Base-by-base conservation (phyloP, 2,329 filamentous ascomycete species). In the Periconia macrospinosa region DNA sequence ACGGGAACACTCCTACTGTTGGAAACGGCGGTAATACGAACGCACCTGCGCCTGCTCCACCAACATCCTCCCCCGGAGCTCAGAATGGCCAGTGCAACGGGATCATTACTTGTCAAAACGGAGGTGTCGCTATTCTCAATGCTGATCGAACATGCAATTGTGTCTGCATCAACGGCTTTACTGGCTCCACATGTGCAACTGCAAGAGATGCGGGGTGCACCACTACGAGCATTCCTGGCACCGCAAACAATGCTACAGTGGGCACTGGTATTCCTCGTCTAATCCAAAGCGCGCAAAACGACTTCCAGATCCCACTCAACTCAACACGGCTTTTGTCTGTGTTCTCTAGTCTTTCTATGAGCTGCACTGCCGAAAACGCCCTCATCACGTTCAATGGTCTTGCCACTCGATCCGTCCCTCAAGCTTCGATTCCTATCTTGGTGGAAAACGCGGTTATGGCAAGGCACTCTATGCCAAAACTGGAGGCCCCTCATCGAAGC, bases 161-260 rank as follows among this genome's bases (percentile, higher is more conserved):
- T 70, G 85, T 97, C 42, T 99, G 93, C 74, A 86, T 88, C 19
- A 92, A 94, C 64, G 91, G 92, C 1, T 97, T 93, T 70, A 92
- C 89, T 0, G 87, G 87, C 19, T 75, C 75, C 1, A 80, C 77
- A 15, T 90, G 87, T 66, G 78, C 75, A 1, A 75, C 73, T 5
- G 60, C 74, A 14, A 73, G 78, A 14, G 81, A 81, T 52, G 76
- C 80, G 20, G 80, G 78, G 45, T 90, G 87, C 63, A 80, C 82
- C 7, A 85, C 81, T 0, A 79, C 78, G 2, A 71, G 69, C 30
- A 67, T 79, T 20, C 59, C 73, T 19, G 71, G 74, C 17, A 72
- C 78, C 23, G 11, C 67, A 11, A 75, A 76, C 41, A 74, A 74
- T 48, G 91, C 91, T 30, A 97, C 92, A 0, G 78, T 97, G 48